Evolutionary conservation across 2,329 filamentous ascomycete genomes (phyloP).

Genomic region (Venturia aucupariae): DNA sequence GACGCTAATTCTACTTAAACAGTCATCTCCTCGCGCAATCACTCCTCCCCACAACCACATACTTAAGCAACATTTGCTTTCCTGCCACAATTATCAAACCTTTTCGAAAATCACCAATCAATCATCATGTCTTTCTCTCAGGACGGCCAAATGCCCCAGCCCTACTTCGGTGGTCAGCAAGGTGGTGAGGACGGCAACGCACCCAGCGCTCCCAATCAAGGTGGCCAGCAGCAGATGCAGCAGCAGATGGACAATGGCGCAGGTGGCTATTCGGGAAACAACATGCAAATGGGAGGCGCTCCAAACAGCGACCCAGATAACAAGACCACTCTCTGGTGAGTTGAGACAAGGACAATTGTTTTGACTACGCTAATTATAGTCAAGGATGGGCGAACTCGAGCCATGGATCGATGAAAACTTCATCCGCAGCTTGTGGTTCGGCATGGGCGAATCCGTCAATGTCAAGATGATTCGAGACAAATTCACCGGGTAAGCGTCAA

Average conservation of each 20-base stretch:
- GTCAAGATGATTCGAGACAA: conserved; percentile 99
- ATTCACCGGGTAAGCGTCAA: conserved; percentile 72
- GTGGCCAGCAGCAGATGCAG: conserved; percentile 18
- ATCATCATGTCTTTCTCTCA: conserved; percentile 13
- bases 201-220: conserved; percentile 3
- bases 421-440: conserved; percentile 88
- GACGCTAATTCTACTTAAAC: conserved; percentile 2
- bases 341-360: background rate
- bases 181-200: conserved; percentile 12
- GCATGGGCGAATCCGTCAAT: conserved; percentile 88
- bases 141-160: background rate
- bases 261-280: background rate
- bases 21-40: background rate
- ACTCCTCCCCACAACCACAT: background rate
- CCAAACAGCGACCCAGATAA: conserved; percentile 32
- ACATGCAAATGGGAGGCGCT: background rate
- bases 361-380: background rate
- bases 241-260: conserved; percentile 16
- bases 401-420: conserved; percentile 99
- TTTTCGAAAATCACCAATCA: background rate
- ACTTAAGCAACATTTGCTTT: conserved; percentile 9
- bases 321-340: conserved; percentile 47
- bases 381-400: conserved; percentile 97
- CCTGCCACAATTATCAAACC: conserved; percentile 25
- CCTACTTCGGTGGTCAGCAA: conserved; percentile 11